Conservation (phyloP, 306 rosid species). For the Castanopsis chinensis region DNA sequence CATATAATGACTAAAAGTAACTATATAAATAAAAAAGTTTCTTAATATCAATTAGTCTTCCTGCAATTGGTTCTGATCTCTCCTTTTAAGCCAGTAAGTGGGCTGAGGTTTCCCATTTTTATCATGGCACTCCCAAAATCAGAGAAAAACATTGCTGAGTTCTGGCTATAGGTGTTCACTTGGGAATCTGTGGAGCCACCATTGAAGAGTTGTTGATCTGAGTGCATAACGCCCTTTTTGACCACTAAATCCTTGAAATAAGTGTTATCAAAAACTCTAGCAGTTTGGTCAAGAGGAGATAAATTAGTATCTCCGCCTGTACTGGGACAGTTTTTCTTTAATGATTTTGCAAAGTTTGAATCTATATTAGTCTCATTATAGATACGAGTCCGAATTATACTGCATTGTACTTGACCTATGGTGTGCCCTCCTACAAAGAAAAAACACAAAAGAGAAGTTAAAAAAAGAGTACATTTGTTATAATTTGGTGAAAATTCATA, state of each 20-base stretch:
- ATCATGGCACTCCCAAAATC: constrained; percentile 49
- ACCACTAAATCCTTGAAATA: constrained; percentile 23
- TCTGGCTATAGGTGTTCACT: constrained; percentile 21
- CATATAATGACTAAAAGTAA: too few species aligned
- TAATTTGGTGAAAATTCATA: background rate
- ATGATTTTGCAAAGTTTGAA: background rate
- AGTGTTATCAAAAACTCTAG: background rate
- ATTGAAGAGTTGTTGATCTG: constrained; percentile 35
- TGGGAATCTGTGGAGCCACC: constrained; percentile 23
- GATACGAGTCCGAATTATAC: constrained; percentile 13
- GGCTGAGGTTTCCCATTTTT: constrained; percentile 13
- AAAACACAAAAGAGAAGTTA: background rate
- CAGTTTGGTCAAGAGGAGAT: background rate
- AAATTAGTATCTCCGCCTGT: constrained; percentile 24
- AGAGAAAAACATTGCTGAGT: constrained; percentile 14
- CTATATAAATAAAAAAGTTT: too few species aligned
- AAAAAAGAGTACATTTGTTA: background rate
- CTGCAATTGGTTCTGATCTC: constrained; percentile 15
- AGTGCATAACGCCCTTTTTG: constrained; percentile 13
- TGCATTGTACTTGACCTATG: constrained; percentile 33
- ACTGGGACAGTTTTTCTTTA: constrained; percentile 24
- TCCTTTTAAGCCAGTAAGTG: constrained; percentile 3
- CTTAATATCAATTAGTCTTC: background rate
- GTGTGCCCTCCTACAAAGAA: constrained; percentile 32
- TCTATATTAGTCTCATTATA: constrained; percentile 44